Evolutionary conservation across 441 rosid species (phyloP), one percentile per base, ranked within the genome.

Genomic region (Macaranga tanarius): DNA sequence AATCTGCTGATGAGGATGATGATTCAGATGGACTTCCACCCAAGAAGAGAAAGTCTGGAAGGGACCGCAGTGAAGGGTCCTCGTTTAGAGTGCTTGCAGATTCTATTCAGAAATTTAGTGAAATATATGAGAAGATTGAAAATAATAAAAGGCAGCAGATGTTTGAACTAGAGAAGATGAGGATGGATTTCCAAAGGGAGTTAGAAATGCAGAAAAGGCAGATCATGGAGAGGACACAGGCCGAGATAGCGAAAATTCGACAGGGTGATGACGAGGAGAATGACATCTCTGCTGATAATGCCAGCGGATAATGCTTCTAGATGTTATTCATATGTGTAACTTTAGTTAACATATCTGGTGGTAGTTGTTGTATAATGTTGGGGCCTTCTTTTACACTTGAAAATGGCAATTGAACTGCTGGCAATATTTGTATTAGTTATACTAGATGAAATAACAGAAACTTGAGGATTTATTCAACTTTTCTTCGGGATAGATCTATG

Each of bases 51-150:
- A 88, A 64, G 75, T 77, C 68, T 8, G 76, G 87, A 73, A 88
- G 88, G 76, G 89, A 86, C 75, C 51, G 70, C 20, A 79, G 73
- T 22, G 89, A 87, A 51, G 88, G 84, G 13, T 86, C 87, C 19
- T 86, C 97, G 0, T 82, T 87, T 73, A 82, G 81, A 76, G 69
- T 92, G 79, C 87, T 95, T 47, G 98, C 96, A 0, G 90, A 90
- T 76, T 95, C 97, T 0, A 87, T 95, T 50, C 80, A 87, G 64
- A 95, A 83, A 34, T 92, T 95, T 62, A 88, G 92, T 57, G 86
- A 90, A 62, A 83, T 92, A 70, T 95, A 91, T 69, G 96, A 95
- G 87, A 95, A 90, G 89, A 90, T 91, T 54, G 98, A 95, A 87
- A 90, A 48, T 65, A 86, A 81, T 77, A 89, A 89, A 79, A 83